These are phyloP conservation scores for Candida loeiensis DNA, from an alignment of 805 yeast genomes.

Conservation along the genomic window DNA sequence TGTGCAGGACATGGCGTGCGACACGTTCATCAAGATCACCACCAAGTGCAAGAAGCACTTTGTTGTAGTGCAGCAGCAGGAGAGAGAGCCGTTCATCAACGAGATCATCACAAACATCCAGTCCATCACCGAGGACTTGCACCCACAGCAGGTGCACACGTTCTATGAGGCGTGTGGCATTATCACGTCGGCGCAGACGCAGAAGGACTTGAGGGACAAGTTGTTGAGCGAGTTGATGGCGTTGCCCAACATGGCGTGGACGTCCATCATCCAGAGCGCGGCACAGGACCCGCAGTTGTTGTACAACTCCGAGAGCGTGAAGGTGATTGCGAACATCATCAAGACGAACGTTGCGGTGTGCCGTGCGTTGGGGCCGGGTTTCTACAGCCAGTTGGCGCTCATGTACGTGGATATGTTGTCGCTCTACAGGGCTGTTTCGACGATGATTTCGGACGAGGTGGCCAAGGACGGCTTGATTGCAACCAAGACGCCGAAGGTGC, in stretches of 20 bases:
- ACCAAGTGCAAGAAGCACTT: conserved; percentile 94
- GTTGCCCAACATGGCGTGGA: conserved; percentile 94
- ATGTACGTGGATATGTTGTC: conserved; percentile 89
- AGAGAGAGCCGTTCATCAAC: conserved; percentile 85
- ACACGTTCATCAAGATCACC: conserved; percentile 94
- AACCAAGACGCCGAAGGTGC: conserved; percentile 90
- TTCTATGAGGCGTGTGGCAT: conserved; percentile 97
- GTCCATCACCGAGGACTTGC: conserved; percentile 83
- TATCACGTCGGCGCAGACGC: conserved; percentile 82
- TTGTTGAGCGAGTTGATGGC: conserved; percentile 78
- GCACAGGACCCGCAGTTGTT: conserved; percentile 78
- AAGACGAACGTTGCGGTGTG: conserved; percentile 96
- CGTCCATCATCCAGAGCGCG: conserved; percentile 79
- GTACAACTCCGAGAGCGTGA: conserved; percentile 78
- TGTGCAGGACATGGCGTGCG: conserved; percentile 99
- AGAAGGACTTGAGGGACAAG: conserved; percentile 63
- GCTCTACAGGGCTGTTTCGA: conserved; percentile 81
- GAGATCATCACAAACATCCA: conserved; percentile 84
- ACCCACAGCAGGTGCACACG: conserved; percentile 96
- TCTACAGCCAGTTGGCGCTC: conserved; percentile 79
- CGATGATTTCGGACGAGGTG: conserved; percentile 77
- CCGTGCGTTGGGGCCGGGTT: conserved; percentile 88
- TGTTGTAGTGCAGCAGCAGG: conserved; percentile 81
- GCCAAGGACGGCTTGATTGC: conserved; percentile 81
- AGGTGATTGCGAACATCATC: conserved; percentile 87